Evolutionary conservation across 1,284 basidiomycete species (phyloP), one percentile per base, ranked within the genome.

Genomic region (Sporisorium sorghi): DNA sequence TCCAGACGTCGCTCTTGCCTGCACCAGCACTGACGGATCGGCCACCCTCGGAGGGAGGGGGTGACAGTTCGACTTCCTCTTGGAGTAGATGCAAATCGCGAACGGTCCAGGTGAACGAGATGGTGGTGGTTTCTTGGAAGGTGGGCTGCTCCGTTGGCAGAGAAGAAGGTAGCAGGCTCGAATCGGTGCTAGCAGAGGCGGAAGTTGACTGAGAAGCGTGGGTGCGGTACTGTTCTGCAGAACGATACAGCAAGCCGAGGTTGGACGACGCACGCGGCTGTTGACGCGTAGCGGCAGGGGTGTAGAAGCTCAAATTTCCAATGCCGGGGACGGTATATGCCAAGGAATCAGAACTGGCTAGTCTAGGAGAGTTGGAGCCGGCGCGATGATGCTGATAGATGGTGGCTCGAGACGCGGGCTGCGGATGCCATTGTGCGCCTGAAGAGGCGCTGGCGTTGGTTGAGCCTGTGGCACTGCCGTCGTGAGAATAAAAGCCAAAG

Each of bases 41-140:
- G 14, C 75, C 78, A 8, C 65, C 78, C 21, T 78, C 75, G 17
- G 66, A 63, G 4, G 78, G 72, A 4, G 73, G 54, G 3, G 76
- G 55, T 5, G 75, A 69, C 17, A 52, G 48, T 44, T 77, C 73
- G 9, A 83, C 76, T 44, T 84, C 82, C 26, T 83, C 81, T 14
- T 70, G 66, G 1, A 84, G 64, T 17, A 78, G 52, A 15, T 58
- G 53, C 1, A 77, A 58, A 23, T 83, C 80, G 6, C 72, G 63
- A 33, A 84, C 74, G 48, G 64, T 58, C 81, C 81, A 83, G 3
- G 70, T 76, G 50, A 84, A 80, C 1, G 76, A 78, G 43, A 79
- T 53, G 12, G 79, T 61, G 19, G 65, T 67, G 33, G 80, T 77
- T 44, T 83, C 79, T 44, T 79, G 72, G 26, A 81, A 79, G 10